Evolutionary conservation across 78 protist species (phyloP), one percentile per base, ranked within the genome.

Genomic region (Polysphondylium violaceum): DNA sequence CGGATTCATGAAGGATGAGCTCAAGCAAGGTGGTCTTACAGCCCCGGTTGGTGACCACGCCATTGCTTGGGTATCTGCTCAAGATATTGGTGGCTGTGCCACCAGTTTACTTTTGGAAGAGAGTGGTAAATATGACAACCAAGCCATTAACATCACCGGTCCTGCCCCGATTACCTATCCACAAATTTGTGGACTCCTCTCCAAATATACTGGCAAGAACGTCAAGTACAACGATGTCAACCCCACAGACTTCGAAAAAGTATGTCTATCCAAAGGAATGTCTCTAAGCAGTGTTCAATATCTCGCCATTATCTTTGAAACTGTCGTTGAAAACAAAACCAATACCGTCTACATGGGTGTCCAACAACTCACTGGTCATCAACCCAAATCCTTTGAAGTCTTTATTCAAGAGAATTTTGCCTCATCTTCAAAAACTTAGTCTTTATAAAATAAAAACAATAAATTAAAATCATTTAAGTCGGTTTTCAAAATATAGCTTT

Each of bases 121-220:
- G n/a, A n/a, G n/a, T n/a, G 16, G 12, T 65, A 51, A 55, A 11
- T 36, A 33, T 17, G 23, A 74, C 31, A 31, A 43, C 25, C 64
- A 60, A 74, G 56, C 43, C 9, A 53, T 74, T 56, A 68, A 74
- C 33, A 74, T 74, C 29, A 74, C 83, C 35, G 83, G 83, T 21
- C 68, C 68, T 17, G n/a, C 40, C 36, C 68, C 83, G 38, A 16
- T 55, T 0, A 55, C 5, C 1, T 74, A 23, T 35, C 35, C 1
- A 2, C 51, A 74, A 74, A 14, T 74, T 2, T 33, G 44, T n/a
- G 56, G 38, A 3, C 7, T 55, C 6, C 5, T 74, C 17, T 21
- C 36, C 0, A 74, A 74, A 19, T 16, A 23, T 7, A 3, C 36
- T 0, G 68, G 68, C 0, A 74, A 38, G 60, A 21, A 27, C 21